Base-by-base conservation (phyloP, 2,329 filamentous ascomycete genomes). In the Colletotrichum scovillei region DNA sequence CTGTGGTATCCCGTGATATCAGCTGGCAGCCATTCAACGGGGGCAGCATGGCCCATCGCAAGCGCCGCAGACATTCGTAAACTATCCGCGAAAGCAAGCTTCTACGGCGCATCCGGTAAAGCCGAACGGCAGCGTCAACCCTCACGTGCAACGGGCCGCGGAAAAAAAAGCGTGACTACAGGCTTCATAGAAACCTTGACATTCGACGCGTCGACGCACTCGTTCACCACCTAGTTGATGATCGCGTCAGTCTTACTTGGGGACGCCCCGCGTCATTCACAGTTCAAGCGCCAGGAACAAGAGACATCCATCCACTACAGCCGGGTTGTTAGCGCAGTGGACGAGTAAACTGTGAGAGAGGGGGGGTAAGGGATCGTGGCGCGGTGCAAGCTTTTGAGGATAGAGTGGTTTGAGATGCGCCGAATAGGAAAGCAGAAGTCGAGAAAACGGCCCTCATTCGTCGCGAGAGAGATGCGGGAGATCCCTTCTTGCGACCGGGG, bases 401-500 rank as follows among this genome's bases (percentile, higher is more conserved):
- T 46, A 24, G 22, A 38, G 57, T 42, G 63, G 22, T 14, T 9
- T 32, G 32, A 56, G 26, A 28, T n/a, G 38, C 38, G 72, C 69
- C 77, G 75, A 79, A 79, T 79, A 57, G 70, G 55, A 77, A 69
- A 60, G 28, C 64, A 69, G 69, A 77, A 72, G 67, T 46, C 28
- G 30, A 63, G 56, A 28, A 74, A 32, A 11, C 30, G 19, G 22
- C 56, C 62, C 69, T 76, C 60, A 79, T 79, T 79, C 76, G 78
- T 71, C 55, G n/a, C 32, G 58, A 69, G 60, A 68, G 22, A 42
- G 22, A 52, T 63, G 67, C 57, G 59, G 62, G 70, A 58, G 26
- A 63, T 58, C 49, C 59, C 62, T 67, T 67, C 63, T 49, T 49
- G 58, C 63, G 72, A 74, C 56, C 74, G 69, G 77, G 78, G 75